Base-by-base conservation (phyloP, 306 rosid genomes). In the Casuarina cunninghamiana region DNA sequence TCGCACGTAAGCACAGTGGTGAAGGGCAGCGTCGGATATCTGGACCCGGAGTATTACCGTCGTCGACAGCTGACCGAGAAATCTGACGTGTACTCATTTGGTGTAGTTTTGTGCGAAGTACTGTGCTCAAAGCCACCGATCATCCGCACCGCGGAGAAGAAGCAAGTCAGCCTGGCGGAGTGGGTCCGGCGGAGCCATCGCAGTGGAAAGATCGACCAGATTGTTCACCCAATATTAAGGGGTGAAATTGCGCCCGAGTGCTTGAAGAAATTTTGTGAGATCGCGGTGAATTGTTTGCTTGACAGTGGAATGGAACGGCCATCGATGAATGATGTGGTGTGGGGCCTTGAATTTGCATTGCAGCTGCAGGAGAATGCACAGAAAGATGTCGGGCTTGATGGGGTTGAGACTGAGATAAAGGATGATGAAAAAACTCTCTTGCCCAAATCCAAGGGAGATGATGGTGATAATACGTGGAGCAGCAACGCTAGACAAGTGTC, bases 261-360 rank as follows among this genome's bases (percentile, higher is more conserved):
- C 41, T 16, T 65, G 48, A 39, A 65, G 26, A 65, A 65, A 65
- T 65, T 12, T 39, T 44, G 44, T 5, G 71, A 65, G 26, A 13
- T 65, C 5, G 71, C 71, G 13, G 2, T 42, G 45, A 65, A 13
- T 65, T 65, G 71, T 65, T 65, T 65, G 71, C 71, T 65, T 65
- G 71, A 65, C 71, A 65, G 16, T 6, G 71, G 71, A 65, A 37
- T 42, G 2, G 32, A 65, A 16, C 48, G 71, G 26, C 71, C 71
- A 17, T 65, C 71, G 11, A 65, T 65, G 71, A 65, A 65, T 17
- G 71, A 65, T 15, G 71, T 65, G 11, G 46, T 38, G 70, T 65
- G 70, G 70, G 41, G 70, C 46, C 70, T 65, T 41, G 70, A 65
- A 32, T 65, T 65, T 4, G 45, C 70, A 16, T 65, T 65, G 26